Evolutionary conservation across 805 yeast genomes (phyloP).

Genomic region (Spathaspora passalidarum): DNA sequence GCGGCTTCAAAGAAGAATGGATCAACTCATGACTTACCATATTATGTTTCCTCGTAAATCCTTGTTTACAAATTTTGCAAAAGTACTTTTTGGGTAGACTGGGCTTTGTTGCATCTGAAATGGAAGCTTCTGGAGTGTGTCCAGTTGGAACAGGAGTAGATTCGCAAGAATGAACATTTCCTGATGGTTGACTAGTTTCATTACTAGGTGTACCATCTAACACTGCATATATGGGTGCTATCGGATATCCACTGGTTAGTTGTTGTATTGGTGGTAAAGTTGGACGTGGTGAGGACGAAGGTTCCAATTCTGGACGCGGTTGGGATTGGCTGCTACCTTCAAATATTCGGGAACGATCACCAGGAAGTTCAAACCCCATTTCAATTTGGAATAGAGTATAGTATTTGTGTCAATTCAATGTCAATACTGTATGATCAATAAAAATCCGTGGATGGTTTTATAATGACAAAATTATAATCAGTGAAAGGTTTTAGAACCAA

Average conservation of each 20-base stretch:
- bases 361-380: conserved; percentile 1
- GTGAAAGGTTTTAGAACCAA: neutral
- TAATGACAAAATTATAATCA: neutral
- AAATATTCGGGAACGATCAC: neutral
- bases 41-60: conserved; percentile 71
- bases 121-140: neutral
- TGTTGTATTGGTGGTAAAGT: conserved; percentile 3
- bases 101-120: conserved; percentile 1
- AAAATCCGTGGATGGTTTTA: neutral
- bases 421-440: neutral
- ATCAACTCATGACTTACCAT: conserved; percentile 69
- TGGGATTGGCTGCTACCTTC: neutral
- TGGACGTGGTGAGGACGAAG: conserved; percentile 3
- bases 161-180: neutral
- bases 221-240: neutral
- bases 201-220: conserved; percentile 1
- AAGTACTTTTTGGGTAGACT: conserved; percentile 31
- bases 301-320: neutral
- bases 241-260: neutral
- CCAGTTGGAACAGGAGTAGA: neutral
- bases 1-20: conserved; percentile 65
- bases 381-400: neutral
- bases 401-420: neutral
- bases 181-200: neutral
- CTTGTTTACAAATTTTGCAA: conserved; percentile 60